phyloP scores from a whole-genome alignment of 768 basidiomycete species.

The Termitomyces sp. region DNA sequence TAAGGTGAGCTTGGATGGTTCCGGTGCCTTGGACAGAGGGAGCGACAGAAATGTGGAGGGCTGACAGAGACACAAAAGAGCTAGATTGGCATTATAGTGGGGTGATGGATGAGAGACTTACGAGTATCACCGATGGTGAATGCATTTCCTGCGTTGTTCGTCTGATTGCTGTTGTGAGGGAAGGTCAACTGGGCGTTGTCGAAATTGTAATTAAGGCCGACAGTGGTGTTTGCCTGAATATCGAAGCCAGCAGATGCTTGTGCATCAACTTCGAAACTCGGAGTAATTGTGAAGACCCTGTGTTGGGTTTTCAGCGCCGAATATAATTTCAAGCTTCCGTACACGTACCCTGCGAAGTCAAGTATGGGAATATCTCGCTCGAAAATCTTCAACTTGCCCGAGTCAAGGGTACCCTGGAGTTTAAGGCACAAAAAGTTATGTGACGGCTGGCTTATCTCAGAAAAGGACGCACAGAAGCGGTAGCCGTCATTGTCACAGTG shows the following conservation, averaged over 20 bases:
- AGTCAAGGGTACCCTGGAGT: conserved; percentile 32
- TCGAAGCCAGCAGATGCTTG: conserved; percentile 30
- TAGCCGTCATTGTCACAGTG: conserved; percentile 30
- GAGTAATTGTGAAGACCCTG: conserved; percentile 44
- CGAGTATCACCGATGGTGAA: conserved; percentile 38
- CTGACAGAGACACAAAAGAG: conserved; percentile 13
- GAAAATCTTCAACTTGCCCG: conserved; percentile 36
- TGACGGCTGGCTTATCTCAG: too few relatives aligned
- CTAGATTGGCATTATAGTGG: neutral
- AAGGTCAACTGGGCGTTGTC: conserved; percentile 37
- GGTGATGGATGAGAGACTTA: conserved; percentile 19
- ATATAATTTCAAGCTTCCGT: neutral
- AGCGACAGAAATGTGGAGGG: conserved; percentile 34
- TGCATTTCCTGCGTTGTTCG: conserved; percentile 12
- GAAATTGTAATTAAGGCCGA: conserved; percentile 40
- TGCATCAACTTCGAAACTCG: conserved; percentile 39
- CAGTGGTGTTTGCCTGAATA: conserved; percentile 31
- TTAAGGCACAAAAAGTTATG: neutral
- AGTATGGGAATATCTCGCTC: conserved; percentile 41
- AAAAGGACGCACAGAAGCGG: conserved; percentile 24
- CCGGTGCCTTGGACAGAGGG: conserved; percentile 37
- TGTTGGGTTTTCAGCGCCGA: neutral
- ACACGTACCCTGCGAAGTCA: conserved; percentile 42
- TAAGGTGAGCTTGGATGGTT: conserved; percentile 41
- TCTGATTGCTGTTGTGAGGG: conserved; percentile 28